These are phyloP conservation scores for Lentinula sp. DNA, from an alignment of 768 basidiomycete genomes.

Conservation along the genomic window DNA sequence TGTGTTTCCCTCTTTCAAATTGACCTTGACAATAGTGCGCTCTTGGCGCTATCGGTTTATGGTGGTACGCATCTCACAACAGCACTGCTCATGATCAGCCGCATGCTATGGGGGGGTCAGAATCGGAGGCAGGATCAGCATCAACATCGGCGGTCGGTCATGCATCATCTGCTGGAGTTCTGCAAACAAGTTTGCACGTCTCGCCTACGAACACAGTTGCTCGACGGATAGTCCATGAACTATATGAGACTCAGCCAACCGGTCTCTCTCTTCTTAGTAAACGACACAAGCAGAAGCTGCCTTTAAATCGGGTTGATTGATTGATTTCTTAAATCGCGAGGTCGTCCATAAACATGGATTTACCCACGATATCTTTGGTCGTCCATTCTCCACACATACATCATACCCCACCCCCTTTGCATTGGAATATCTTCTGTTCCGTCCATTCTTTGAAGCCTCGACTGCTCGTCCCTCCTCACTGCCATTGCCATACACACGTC, in stretches of 20 bases:
- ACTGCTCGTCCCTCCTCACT: background rate
- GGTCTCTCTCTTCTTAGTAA: background rate
- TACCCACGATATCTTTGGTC: too few relatives aligned
- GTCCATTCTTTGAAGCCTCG: background rate
- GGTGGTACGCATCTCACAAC: slow-evolving; percentile 53
- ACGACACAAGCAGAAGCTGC: background rate
- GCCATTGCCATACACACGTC: background rate
- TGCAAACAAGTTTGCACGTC: slow-evolving; percentile 33
- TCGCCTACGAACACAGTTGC: slow-evolving; percentile 58
- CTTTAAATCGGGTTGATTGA: background rate
- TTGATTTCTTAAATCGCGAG: background rate
- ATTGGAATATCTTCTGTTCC: background rate
- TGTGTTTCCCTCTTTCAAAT: background rate
- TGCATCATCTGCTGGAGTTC: slow-evolving; percentile 16
- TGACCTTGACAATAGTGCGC: slow-evolving; percentile 28
- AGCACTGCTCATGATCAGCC: slow-evolving; percentile 45
- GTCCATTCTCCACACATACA: too few relatives aligned
- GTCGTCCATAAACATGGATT: too few relatives aligned
- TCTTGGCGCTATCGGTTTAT: slow-evolving; percentile 53
- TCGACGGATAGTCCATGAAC: slow-evolving; percentile 12
- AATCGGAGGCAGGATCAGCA: slow-evolving; percentile 23
- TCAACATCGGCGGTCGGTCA: slow-evolving; percentile 9
- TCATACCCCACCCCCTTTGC: background rate
- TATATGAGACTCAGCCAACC: background rate
- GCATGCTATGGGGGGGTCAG: slow-evolving; percentile 59